phyloP scores from a whole-genome alignment of 257 asterid genomes.

The Capsicum pubescens region DNA sequence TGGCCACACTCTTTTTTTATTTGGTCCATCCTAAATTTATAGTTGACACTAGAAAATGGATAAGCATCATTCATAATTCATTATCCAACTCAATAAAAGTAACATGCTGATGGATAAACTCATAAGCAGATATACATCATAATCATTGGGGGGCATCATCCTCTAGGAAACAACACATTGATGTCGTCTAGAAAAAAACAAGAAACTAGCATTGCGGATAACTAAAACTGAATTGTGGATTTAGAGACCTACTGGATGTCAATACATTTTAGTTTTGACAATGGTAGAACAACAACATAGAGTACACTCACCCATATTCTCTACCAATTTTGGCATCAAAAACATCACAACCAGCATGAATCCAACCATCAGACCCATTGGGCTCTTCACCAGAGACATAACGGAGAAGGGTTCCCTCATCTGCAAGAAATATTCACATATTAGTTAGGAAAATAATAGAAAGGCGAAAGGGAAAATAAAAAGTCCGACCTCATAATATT shows the following conservation, averaged over 20 bases:
- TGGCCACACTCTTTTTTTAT: neutral
- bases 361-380: conserved; percentile 99
- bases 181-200: neutral
- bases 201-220: neutral
- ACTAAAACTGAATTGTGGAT: conserved; percentile 24
- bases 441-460: neutral
- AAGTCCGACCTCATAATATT: conserved; percentile 76
- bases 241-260: neutral
- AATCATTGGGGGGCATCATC: conserved; percentile 1
- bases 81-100: neutral
- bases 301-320: conserved; percentile 68
- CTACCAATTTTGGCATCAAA: conserved; percentile 91
- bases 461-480: neutral
- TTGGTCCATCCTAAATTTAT: neutral
- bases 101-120: neutral
- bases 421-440: conserved; percentile 49
- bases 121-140: neutral
- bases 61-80: neutral
- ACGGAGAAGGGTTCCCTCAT: conserved; percentile 80
- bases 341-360: conserved; percentile 92
- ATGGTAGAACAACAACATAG: neutral
- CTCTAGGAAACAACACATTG: neutral
- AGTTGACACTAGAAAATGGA: neutral
- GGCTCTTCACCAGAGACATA: conserved; percentile 84
- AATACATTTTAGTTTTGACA: conserved; percentile 19